phyloP scores from a whole-genome alignment of 140 eudicot species.

The Oenanthe javanica region DNA sequence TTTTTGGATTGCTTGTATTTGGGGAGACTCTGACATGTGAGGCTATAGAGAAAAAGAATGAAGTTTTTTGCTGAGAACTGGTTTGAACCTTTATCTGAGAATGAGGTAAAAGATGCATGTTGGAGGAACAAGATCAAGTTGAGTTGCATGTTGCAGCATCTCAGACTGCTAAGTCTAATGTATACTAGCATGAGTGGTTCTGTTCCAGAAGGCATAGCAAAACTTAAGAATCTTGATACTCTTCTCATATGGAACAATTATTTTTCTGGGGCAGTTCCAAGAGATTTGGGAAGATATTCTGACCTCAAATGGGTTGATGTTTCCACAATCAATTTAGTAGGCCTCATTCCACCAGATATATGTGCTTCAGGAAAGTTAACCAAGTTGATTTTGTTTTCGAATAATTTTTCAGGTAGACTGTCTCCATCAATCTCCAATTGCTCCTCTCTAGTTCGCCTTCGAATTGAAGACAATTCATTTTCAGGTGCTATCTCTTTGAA shows the following conservation, averaged over 20 bases:
- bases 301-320: conserved; percentile 77
- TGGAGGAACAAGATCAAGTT: no score
- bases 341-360: conserved; percentile 62
- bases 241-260: conserved; percentile 79
- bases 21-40: no score
- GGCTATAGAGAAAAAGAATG: no score
- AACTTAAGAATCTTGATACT: conserved; percentile 65
- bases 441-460: conserved; percentile 74
- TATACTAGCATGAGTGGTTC: conserved; percentile 70
- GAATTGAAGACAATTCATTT: conserved; percentile 66
- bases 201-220: conserved; percentile 73
- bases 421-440: conserved; percentile 63
- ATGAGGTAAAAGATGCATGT: no score
- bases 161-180: conserved; percentile 70
- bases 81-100: no score
- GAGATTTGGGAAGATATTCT: conserved; percentile 63
- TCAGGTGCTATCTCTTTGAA: conserved; percentile 58
- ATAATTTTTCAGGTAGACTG: conserved; percentile 65
- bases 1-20: no score
- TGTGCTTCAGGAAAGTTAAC: conserved; percentile 58
- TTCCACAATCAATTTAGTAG: conserved; percentile 69
- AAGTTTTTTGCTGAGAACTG: no score
- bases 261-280: conserved; percentile 72
- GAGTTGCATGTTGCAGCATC: conserved; percentile 24
- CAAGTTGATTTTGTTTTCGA: conserved; percentile 69